Evolutionary conservation across 75 land plant genomes (phyloP), one percentile per base, ranked within the genome.

Genomic region (Isoetes taiwanensis): DNA sequence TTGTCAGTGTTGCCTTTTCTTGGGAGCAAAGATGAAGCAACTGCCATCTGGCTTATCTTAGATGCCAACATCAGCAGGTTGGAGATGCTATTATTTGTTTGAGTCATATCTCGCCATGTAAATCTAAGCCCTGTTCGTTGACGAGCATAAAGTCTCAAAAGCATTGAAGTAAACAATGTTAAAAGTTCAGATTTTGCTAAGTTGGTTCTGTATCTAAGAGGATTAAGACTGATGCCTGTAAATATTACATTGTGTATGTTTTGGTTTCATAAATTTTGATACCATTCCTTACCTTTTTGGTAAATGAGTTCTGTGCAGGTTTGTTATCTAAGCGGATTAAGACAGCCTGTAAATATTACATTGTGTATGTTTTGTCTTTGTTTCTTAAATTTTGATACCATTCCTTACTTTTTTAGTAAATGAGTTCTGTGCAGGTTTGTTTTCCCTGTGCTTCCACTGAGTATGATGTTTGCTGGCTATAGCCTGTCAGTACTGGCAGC

Each of bases 361-460:
- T 30, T 54, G n/a, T 54, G 25, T 31, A 25, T 10, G 33, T 24
- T 12, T 54, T 3, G 6, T 27, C n/a, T 3, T 5, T 12, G 57
- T 24, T 62, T n/a, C 38, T 62, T 28, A 17, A 0, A 37, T 16
- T 32, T 5, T 48, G 21, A 32, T 42, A 9, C 19, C 23, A 54
- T 38, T 43, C 43, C 26, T 43, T 64, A n/a, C n/a, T n/a, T n/a
- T n/a, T n/a, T n/a, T n/a, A n/a, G n/a, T n/a, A n/a, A n/a, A n/a
- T n/a, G n/a, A n/a, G n/a, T n/a, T n/a, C n/a, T n/a, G n/a, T 32
- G 41, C 79, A 93, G 98, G 80, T 93, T 93, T 80, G 80, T 93
- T 25, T 61, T 93, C 42, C 98, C 98, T 26, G 73, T 86, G 56
- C 86, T 93, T 63, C 98, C 98, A 30, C 55, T 93, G 54, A 79